These are phyloP conservation scores for Colletotrichum cereale DNA, from an alignment of 2,329 filamentous ascomycete genomes.

Conservation along the genomic window DNA sequence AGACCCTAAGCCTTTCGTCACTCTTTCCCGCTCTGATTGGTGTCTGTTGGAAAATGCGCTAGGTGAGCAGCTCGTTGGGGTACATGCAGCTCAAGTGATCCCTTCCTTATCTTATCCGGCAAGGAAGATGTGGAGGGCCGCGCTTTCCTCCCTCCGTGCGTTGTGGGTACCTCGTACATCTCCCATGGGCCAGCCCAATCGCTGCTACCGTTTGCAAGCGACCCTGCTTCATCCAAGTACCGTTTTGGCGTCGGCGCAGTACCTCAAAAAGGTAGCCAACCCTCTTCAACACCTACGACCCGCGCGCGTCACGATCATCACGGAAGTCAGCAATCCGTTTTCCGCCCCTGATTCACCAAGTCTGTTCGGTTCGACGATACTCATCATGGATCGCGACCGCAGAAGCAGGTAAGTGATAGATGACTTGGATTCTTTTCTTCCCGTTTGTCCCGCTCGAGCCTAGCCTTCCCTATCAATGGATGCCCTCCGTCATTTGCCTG, in stretches of 20 bases:
- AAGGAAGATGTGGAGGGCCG: slow-evolving; percentile 18
- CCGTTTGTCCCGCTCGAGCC: not conserved
- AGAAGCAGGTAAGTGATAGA: slow-evolving; percentile 50
- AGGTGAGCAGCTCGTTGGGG: not conserved
- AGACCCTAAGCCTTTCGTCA: slow-evolving; percentile 3
- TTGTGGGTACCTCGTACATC: slow-evolving; percentile 18
- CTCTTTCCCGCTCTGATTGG: slow-evolving; percentile 6
- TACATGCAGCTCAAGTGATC: too few species aligned
- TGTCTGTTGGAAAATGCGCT: not conserved
- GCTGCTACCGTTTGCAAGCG: slow-evolving; percentile 6
- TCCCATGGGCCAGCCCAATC: slow-evolving; percentile 24
- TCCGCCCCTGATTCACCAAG: not conserved
- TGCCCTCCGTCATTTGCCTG: not conserved
- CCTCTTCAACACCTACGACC: slow-evolving; percentile 24
- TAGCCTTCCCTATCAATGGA: not conserved
- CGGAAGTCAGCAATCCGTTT: not conserved
- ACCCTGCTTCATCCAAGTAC: slow-evolving; percentile 37
- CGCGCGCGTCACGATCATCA: slow-evolving; percentile 25
- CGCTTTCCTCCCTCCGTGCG: not conserved
- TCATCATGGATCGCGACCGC: slow-evolving; percentile 54
- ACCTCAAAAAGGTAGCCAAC: not conserved
- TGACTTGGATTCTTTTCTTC: not conserved
- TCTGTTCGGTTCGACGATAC: not conserved
- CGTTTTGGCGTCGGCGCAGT: slow-evolving; percentile 26
- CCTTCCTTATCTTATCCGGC: slow-evolving; percentile 12